Evolutionary conservation across 192 early-diverging fungal genomes (phyloP).

Genomic region (Backusella sp.): DNA sequence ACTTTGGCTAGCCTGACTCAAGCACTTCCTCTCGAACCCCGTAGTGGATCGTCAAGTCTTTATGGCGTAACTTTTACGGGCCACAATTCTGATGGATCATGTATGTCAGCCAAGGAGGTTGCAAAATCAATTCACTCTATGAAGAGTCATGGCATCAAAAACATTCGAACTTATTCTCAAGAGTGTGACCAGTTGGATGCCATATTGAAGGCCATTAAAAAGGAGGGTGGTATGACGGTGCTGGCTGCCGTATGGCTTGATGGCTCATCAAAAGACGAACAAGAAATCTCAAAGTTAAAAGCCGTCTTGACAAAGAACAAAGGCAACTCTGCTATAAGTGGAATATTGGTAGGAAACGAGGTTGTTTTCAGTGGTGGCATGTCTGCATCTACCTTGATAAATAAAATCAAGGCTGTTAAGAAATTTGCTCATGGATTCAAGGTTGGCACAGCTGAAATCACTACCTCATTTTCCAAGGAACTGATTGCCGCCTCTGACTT

Average conservation of each 20-base stretch:
- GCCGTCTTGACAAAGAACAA: not conserved
- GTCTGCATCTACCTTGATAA: conserved; percentile 8
- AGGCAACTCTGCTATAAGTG: conserved; percentile 10
- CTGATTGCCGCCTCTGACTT: conserved; percentile 55
- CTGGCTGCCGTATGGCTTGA: conserved; percentile 33
- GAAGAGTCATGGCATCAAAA: conserved; percentile 24
- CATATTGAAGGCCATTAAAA: conserved; percentile 25
- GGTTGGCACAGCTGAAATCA: conserved; percentile 58
- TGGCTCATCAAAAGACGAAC: conserved; percentile 12
- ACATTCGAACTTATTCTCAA: conserved; percentile 39
- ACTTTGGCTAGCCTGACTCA: conserved; percentile 11
- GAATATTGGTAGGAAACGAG: conserved; percentile 30
- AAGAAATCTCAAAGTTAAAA: conserved; percentile 21
- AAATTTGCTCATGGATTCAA: conserved; percentile 14
- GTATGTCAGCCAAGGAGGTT: conserved; percentile 10
- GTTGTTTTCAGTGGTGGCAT: conserved; percentile 11
- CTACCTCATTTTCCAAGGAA: conserved; percentile 31
- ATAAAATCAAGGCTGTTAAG: conserved; percentile 32
- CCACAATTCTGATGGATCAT: conserved; percentile 20
- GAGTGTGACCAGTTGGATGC: conserved; percentile 28
- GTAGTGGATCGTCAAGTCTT: not conserved
- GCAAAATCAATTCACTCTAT: conserved; percentile 6
- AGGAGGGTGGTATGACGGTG: conserved; percentile 25
- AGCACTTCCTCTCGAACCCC: conserved; percentile 12
- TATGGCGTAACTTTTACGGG: conserved; percentile 23